A percentile compares a stretch with the other conserved stretches of the same genome.
phyloP scores from a whole-genome alignment of 2,329 filamentous ascomycete genomes.

The Bisporella sp. region DNA sequence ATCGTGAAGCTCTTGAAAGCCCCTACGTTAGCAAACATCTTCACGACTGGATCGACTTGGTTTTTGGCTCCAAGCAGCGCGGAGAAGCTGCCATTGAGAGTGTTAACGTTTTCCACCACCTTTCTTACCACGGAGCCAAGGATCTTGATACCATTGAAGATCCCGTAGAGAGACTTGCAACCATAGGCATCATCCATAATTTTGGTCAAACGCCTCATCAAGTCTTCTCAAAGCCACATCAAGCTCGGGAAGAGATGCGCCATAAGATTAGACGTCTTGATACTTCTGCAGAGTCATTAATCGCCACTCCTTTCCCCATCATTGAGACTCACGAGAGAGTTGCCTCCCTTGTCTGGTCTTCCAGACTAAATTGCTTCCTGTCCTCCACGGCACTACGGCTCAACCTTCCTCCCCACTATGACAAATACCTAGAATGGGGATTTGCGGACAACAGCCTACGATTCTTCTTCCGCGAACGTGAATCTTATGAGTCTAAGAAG shows the following conservation, averaged over 20 bases:
- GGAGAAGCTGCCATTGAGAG: slow-evolving; percentile 88
- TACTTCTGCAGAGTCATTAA: slow-evolving; percentile 67
- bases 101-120: slow-evolving; percentile 90
- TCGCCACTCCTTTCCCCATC: slow-evolving; percentile 70
- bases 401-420: slow-evolving; percentile 78
- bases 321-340: slow-evolving; percentile 70
- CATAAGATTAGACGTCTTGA: slow-evolving; percentile 67
- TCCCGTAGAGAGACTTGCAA: slow-evolving; percentile 76
- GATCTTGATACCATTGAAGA: slow-evolving; percentile 89
- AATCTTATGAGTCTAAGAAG: slow-evolving; percentile 53
- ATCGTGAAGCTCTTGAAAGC: slow-evolving; percentile 92
- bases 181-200: slow-evolving; percentile 95
- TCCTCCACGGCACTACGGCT: slow-evolving; percentile 79
- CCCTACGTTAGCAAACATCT: slow-evolving; percentile 84
- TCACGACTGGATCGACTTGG: slow-evolving; percentile 91
- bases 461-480: slow-evolving; percentile 71
- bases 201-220: slow-evolving; percentile 97
- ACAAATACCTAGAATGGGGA: slow-evolving; percentile 93
- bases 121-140: slow-evolving; percentile 90
- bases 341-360: slow-evolving; percentile 67
- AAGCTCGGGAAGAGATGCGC: slow-evolving; percentile 61
- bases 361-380: slow-evolving; percentile 74
- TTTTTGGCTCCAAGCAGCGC: slow-evolving; percentile 91
- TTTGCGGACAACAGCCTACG: slow-evolving; percentile 89
- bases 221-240: slow-evolving; percentile 78